Evolutionary conservation across 805 yeast species (phyloP).

Genomic region (Schizosaccharomyces cryophilus): DNA sequence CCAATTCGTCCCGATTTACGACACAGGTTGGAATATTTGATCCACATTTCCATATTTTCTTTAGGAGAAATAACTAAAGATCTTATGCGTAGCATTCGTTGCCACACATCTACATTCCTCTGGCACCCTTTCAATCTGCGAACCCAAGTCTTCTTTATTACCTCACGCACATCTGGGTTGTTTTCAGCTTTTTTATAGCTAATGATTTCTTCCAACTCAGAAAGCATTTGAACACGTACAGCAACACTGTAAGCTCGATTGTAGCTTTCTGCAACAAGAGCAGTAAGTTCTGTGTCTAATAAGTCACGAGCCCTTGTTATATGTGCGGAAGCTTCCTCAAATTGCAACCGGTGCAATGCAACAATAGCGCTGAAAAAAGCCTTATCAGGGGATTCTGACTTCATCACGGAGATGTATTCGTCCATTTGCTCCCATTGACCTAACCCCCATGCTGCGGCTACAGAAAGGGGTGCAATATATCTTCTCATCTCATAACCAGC

Average conservation of each 20-base stretch:
- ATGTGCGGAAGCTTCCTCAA: constrained; percentile 53
- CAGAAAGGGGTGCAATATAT: constrained; percentile 86
- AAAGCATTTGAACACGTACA: constrained; percentile 88
- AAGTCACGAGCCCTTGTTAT: constrained; percentile 69
- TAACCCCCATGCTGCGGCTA: constrained; percentile 97
- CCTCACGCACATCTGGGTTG: constrained; percentile 51
- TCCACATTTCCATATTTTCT: constrained; percentile 95
- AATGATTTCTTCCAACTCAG: constrained; percentile 87
- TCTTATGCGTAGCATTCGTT: constrained; percentile 74
- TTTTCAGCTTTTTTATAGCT: constrained; percentile 66
- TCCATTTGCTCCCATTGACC: constrained; percentile 95
- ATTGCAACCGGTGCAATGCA: constrained; percentile 63
- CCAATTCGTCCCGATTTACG: constrained; percentile 82
- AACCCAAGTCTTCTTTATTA: constrained; percentile 81
- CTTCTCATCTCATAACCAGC: constrained; percentile 51
- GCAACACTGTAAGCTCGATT: constrained; percentile 92
- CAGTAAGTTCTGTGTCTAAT: constrained; percentile 77
- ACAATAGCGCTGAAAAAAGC: constrained; percentile 86
- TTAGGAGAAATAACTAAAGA: constrained; percentile 84
- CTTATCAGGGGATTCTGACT: constrained; percentile 74
- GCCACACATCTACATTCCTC: constrained; percentile 97
- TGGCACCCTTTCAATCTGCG: constrained; percentile 81
- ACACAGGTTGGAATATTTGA: constrained; percentile 86
- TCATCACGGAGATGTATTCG: constrained; percentile 70
- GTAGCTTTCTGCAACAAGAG: constrained; percentile 82